Percentiles rank a stretch among this genome's conserved stretches.
These are phyloP conservation scores for Acanthamoeba triangularis DNA, from an alignment of 208 protist species.

Conservation along the genomic window DNA sequence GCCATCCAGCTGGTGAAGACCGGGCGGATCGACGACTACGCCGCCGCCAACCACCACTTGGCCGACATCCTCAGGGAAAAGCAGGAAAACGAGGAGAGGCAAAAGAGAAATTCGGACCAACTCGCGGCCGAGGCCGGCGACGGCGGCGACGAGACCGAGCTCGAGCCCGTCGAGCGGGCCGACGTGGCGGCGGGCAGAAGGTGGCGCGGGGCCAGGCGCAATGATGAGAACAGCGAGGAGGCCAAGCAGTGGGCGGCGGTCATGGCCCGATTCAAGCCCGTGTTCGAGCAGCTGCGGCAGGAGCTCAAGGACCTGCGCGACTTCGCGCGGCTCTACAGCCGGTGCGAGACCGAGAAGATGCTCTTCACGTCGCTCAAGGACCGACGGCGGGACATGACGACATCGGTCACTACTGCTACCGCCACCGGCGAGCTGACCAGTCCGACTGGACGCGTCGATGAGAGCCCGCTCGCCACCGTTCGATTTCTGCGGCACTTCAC, in stretches of 20 bases:
- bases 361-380: conserved; percentile 11
- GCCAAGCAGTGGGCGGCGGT: conserved; percentile 26
- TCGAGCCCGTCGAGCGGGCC: background rate
- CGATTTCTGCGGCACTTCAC: background rate
- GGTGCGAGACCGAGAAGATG: conserved; percentile 51
- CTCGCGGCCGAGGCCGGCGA: background rate
- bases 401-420: background rate
- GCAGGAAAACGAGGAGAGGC: background rate
- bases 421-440: background rate
- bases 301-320: conserved; percentile 37
- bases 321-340: conserved; percentile 59
- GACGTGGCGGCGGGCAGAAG: background rate
- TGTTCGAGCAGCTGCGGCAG: conserved; percentile 34
- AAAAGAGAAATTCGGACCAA: background rate
- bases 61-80: background rate
- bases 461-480: background rate
- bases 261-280: background rate
- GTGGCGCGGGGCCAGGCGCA: background rate
- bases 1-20: conserved; percentile 61
- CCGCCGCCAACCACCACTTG: conserved; percentile 12
- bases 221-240: background rate
- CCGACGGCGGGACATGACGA: background rate
- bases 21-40: conserved; percentile 3
- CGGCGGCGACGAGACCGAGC: background rate
- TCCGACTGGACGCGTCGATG: background rate